Evolutionary conservation across 1,284 basidiomycete genomes (phyloP).

Genomic region (Retiboletus flavoniger): DNA sequence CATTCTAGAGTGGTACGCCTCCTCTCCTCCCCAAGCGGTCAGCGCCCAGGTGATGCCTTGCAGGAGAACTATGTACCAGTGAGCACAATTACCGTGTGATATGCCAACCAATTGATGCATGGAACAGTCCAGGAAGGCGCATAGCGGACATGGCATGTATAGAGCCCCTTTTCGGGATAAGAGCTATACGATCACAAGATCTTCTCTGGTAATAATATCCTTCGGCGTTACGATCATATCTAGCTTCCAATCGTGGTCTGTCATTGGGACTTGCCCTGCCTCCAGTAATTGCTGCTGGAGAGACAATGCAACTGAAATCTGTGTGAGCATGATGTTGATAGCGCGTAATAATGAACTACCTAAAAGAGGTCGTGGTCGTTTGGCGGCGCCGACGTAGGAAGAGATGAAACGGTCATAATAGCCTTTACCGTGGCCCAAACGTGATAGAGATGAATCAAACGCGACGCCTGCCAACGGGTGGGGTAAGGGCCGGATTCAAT

Average conservation of each 20-base stretch:
- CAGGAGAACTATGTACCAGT: conserved; percentile 30
- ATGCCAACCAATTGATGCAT: conserved; percentile 10
- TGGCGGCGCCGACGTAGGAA: conserved; percentile 44
- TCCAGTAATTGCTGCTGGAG: conserved; percentile 66
- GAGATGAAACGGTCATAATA: conserved; percentile 76
- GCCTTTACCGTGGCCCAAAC: conserved; percentile 78
- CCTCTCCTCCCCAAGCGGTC: conserved; percentile 31
- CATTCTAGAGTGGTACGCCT: conserved; percentile 31
- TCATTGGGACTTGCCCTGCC: conserved; percentile 53
- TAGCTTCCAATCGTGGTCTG: conserved; percentile 64
- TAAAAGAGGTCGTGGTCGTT: conserved; percentile 48
- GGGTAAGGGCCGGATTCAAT: conserved; percentile 9
- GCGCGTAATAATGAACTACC: conserved; percentile 39
- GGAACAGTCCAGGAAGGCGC: conserved; percentile 15
- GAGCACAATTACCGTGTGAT: conserved; percentile 29
- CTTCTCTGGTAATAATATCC: conserved; percentile 28
- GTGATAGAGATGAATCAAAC: conserved; percentile 68
- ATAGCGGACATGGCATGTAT: conserved; percentile 25
- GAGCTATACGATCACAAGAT: conserved; percentile 18
- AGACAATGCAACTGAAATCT: conserved; percentile 55
- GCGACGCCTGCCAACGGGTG: conserved; percentile 54
- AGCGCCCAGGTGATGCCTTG: conserved; percentile 5
- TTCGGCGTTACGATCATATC: conserved; percentile 64
- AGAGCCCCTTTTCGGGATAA: conserved; percentile 1
- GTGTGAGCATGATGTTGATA: conserved; percentile 14